A percentile compares a stretch with the other conserved stretches of the same genome.
phyloP scores from a whole-genome alignment of 176 grass and related monocot genomes.

The Otatea glauca region DNA sequence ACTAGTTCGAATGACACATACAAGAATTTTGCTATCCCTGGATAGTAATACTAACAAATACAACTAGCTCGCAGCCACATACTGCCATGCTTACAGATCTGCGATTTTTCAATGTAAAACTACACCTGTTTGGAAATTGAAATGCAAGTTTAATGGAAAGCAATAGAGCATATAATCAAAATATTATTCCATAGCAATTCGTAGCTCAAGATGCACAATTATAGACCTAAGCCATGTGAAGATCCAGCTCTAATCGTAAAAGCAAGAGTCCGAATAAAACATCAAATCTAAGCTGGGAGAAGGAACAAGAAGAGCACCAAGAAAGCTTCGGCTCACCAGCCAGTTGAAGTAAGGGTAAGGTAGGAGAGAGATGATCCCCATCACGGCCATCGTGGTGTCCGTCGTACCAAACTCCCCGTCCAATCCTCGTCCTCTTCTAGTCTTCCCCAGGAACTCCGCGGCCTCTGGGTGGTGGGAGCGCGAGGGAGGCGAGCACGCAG shows the following conservation, averaged over 20 bases:
- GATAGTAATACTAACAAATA: conserved; percentile 13
- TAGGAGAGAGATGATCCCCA: conserved; percentile 90
- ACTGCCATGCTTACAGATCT: conserved; percentile 11
- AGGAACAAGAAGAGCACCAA: not conserved
- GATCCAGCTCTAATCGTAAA: conserved; percentile 68
- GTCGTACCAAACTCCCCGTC: conserved; percentile 64
- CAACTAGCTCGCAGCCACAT: not conserved
- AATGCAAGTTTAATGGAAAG: not conserved
- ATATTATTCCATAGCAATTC: not conserved
- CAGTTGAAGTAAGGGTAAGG: conserved; percentile 99
- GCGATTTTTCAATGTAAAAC: not conserved
- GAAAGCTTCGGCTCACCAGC: conserved; percentile 57
- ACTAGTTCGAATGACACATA: not conserved
- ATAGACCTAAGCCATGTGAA: conserved; percentile 95
- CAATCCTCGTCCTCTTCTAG: conserved; percentile 49
- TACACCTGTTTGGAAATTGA: no score
- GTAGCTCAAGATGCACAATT: conserved; percentile 1
- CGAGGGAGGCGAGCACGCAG: conserved; percentile 77
- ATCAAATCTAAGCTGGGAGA: not conserved
- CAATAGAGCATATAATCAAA: not conserved
- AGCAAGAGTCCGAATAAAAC: not conserved
- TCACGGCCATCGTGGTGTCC: conserved; percentile 86
- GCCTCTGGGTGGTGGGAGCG: conserved; percentile 35
- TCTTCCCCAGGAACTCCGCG: conserved; percentile 38
- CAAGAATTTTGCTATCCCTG: not conserved